Evolutionary conservation across 139 green algal species (phyloP), one percentile per base, ranked within the genome.

Genomic region (Microglena sp.): DNA sequence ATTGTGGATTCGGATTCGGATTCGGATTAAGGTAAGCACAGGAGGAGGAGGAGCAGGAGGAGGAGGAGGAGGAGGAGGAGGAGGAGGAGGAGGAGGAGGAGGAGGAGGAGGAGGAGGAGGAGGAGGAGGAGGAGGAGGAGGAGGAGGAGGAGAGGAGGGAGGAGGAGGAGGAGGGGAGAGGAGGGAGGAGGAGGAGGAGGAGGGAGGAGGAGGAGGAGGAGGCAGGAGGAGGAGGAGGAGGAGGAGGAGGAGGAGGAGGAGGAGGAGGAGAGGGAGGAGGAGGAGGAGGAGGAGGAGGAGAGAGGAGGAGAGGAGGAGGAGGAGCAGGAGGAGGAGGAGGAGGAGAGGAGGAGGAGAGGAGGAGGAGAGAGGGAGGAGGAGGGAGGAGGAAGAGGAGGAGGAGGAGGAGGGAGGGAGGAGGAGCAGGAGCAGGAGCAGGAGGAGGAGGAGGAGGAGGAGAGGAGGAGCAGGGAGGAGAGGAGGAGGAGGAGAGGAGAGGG

Each of bases 11-110:
- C n/a, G n/a, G n/a, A n/a, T n/a, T n/a, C n/a, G n/a, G n/a, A n/a
- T n/a, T n/a, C 40, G 15, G 40, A 11, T 50, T 50, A n/a, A 50
- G 57, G 28, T 28, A 68, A 60, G 67, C 55, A 24, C 46, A 57
- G 46, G 46, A 24, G 7, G 8, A 57, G 46, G 46, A 24, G 46
- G n/a, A 57, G 46, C n/a, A 57, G 46, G 46, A 6, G 8, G n/a
- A 57, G 27, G 46, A 57, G 21, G 54, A 61, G 24, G 15, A 61
- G 15, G 54, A 61, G 54, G 54, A 61, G 24, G 26, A 35, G n/a
- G 54, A 61, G n/a, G 54, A 61, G 11, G 54, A 61, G 21, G 54
- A 35, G 27, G 54, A 61, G 54, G 54, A 61, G n/a, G 54, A 18
- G 24, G 26, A 34, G 11, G 54, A 61, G 15, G 11, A 57, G 21